phyloP scores from a whole-genome alignment of 768 basidiomycete species.

The Candolleomyces efflorescens region DNA sequence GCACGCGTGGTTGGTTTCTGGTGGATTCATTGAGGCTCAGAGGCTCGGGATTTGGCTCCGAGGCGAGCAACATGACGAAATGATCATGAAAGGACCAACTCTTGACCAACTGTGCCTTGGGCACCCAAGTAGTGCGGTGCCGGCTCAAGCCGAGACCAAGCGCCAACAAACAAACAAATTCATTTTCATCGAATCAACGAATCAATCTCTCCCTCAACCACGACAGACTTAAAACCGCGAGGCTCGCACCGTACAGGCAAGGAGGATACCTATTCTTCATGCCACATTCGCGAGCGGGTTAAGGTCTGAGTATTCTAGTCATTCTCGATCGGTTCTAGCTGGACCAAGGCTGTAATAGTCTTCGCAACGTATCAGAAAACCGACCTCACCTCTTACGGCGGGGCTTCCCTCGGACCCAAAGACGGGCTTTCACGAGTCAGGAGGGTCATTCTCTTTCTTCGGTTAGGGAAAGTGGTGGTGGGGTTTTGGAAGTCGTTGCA shows the following conservation, averaged over 20 bases:
- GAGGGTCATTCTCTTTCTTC: conserved; percentile 17
- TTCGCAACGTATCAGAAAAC: conserved; percentile 63
- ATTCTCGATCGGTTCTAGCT: conserved; percentile 59
- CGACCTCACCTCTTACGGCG: conserved; percentile 17
- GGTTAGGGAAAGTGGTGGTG: conserved; percentile 13
- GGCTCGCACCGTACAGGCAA: conserved; percentile 57
- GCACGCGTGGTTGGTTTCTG: too few species aligned
- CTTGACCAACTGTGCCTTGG: too few species aligned
- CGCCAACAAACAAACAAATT: not conserved
- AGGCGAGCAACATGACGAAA: not conserved
- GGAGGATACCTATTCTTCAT: conserved; percentile 14
- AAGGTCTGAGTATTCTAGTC: conserved; percentile 77
- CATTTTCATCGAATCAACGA: not conserved
- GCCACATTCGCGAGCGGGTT: conserved; percentile 61
- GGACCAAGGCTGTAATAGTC: conserved; percentile 39
- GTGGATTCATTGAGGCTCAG: too few species aligned
- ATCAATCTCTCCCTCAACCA: conserved; percentile 11
- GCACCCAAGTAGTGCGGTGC: too few species aligned
- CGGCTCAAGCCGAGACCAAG: not conserved
- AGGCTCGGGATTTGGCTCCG: too few species aligned
- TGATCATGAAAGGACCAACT: not conserved
- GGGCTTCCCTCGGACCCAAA: conserved; percentile 21
- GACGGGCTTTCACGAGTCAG: conserved; percentile 34
- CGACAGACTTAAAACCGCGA: conserved; percentile 57
- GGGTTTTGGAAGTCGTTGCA: conserved; percentile 55